Evolutionary conservation across 106 monocot genomes (phyloP), one percentile per base, ranked within the genome.

Genomic region (Platanthera zijinensis): DNA sequence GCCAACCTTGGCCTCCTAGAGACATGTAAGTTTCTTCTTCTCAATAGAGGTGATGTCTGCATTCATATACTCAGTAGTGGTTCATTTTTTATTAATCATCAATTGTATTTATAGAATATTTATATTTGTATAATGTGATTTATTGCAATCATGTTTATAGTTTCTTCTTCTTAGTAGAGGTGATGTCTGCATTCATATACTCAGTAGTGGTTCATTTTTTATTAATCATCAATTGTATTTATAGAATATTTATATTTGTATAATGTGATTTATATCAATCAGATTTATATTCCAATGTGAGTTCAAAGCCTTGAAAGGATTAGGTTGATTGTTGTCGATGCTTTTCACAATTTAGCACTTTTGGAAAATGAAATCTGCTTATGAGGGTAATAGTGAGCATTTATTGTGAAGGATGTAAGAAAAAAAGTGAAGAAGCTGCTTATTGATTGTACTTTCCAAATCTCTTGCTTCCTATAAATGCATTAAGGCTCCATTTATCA

Each of bases 1-100:
- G 94, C 62, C 99, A 99, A 82, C 99, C 99, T 66, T 99, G 99
- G 99, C 99, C 99, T 74, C 99, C 99, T 76, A 94, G 94, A 71
- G 99, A 99, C 72, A 99, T 99, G 99, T 99, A 90, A 73, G 51
- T 18, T 48, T 62, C 68, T 81, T 82, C 45, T 45, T 13, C 32
- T 74, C 6, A 10, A 51, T 66, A 10, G 66, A 11, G 66, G 12
- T 25, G 25, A 10, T 12, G 1, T 39, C 51, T 71, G 52, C 67
- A 69, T 52, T 67, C 11, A 75, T 45, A 68, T 48, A 51, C 18
- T 75, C 10, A 45, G n/a, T 19, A 48, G 5, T 47, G 47, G 15
- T 48, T 70, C 18, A 13, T 57, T 9, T 75, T 54, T 14, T 32
- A 25, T 77, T 51, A 51, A 30, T n/a, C 15, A 5, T 21, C 14